A percentile compares a stretch with the other conserved stretches of the same genome.
Evolutionary conservation across 2,329 filamentous ascomycete species (phyloP).

Genomic region (Claviceps paspali): DNA sequence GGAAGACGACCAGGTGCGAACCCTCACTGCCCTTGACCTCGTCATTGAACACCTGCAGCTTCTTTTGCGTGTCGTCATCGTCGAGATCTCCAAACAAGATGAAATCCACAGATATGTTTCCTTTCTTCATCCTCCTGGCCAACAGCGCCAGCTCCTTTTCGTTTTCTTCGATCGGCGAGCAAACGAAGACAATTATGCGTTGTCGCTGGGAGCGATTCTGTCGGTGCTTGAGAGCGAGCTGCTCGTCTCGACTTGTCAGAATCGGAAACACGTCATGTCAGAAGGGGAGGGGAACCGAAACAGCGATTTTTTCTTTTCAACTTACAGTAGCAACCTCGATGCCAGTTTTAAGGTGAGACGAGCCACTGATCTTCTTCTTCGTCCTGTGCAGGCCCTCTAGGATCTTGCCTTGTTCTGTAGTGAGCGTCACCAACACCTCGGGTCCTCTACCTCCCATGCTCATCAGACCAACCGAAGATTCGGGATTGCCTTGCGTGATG

Average conservation of each 20-base stretch:
- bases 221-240: slow-evolving; percentile 94
- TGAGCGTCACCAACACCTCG: slow-evolving; percentile 90
- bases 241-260: slow-evolving; percentile 6
- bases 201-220: slow-evolving; percentile 96
- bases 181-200: slow-evolving; percentile 93
- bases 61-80: slow-evolving; percentile 76
- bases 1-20: slow-evolving; percentile 80
- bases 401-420: slow-evolving; percentile 90
- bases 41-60: slow-evolving; percentile 86
- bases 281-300: too few species aligned
- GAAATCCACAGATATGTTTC: slow-evolving; percentile 85
- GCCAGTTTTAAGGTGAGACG: slow-evolving; percentile 75
- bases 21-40: slow-evolving; percentile 83
- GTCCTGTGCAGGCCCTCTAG: slow-evolving; percentile 83
- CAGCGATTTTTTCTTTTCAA: too few species aligned
- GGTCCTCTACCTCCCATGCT: slow-evolving; percentile 98
- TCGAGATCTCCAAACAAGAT: slow-evolving; percentile 89
- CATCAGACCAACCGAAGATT: slow-evolving; percentile 95
- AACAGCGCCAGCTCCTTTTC: slow-evolving; percentile 80
- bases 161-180: slow-evolving; percentile 78
- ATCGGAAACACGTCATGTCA: neutral
- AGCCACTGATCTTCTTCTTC: slow-evolving; percentile 78
- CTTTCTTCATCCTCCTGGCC: slow-evolving; percentile 98
- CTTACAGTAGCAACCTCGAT: slow-evolving; percentile 90
- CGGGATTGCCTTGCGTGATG: slow-evolving; percentile 88